These are phyloP conservation scores for Rhizomucor miehei DNA, from an alignment of 371 early-diverging fungal genomes.

Conservation along the genomic window DNA sequence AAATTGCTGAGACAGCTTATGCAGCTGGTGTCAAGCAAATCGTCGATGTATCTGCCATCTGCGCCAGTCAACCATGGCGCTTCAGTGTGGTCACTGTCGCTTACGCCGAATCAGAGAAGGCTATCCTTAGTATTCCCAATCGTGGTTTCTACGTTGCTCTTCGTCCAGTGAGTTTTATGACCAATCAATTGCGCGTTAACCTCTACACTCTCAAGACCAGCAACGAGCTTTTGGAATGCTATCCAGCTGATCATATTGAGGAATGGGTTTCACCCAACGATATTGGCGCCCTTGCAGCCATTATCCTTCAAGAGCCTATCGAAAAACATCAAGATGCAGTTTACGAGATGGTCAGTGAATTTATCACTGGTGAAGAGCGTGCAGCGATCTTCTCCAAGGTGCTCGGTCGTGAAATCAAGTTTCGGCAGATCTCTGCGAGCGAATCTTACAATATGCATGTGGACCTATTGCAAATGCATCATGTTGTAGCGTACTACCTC, in stretches of 20 bases:
- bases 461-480: neutral
- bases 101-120: slow-evolving; percentile 22
- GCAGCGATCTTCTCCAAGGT: slow-evolving; percentile 7
- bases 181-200: slow-evolving; percentile 1
- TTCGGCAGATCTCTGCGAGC: neutral
- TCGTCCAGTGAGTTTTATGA: slow-evolving; percentile 16
- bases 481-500: neutral
- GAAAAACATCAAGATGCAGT: slow-evolving; percentile 16
- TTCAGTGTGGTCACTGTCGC: slow-evolving; percentile 8
- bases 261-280: slow-evolving; percentile 14
- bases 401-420: slow-evolving; percentile 14
- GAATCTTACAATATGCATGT: slow-evolving; percentile 5
- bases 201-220: neutral
- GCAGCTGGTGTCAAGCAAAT: slow-evolving; percentile 34
- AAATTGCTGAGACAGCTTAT: slow-evolving; percentile 16
- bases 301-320: slow-evolving; percentile 11
- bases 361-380: slow-evolving; percentile 9
- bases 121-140: slow-evolving; percentile 19
- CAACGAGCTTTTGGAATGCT: neutral
- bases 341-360: slow-evolving; percentile 12
- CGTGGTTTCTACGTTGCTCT: slow-evolving; percentile 17
- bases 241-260: slow-evolving; percentile 4
- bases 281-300: slow-evolving; percentile 13
- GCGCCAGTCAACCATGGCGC: slow-evolving; percentile 21
- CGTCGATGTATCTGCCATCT: slow-evolving; percentile 23